phyloP scores from a whole-genome alignment of 192 early-diverging fungal species.

The Backusella morwellensis region DNA sequence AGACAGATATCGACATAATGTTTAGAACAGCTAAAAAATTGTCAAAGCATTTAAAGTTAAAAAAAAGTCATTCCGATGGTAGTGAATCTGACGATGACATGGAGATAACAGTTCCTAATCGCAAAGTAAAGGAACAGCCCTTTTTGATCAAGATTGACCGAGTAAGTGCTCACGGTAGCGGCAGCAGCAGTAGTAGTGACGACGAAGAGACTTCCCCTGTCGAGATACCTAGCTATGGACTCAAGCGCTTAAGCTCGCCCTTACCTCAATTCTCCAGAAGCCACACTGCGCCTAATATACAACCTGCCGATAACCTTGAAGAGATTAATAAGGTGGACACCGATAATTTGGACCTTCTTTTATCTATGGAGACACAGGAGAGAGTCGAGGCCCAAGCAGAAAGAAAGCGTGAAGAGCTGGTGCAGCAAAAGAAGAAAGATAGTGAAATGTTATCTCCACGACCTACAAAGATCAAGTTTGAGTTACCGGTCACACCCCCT shows the following conservation, averaged over 20 bases:
- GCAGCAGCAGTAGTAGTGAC: neutral
- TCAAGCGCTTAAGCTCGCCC: neutral
- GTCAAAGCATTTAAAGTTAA: conserved; percentile 3
- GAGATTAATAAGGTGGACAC: neutral
- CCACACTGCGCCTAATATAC: neutral
- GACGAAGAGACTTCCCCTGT: neutral
- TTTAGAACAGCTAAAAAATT: conserved; percentile 9
- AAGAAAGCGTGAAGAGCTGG: conserved; percentile 13
- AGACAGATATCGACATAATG: neutral
- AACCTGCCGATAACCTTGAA: neutral
- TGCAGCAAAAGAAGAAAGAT: conserved; percentile 15
- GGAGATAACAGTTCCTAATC: neutral
- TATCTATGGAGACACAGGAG: conserved; percentile 30
- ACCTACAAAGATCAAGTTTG: conserved; percentile 28
- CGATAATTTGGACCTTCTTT: conserved; percentile 19
- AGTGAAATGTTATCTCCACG: conserved; percentile 12
- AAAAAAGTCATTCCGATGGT: neutral
- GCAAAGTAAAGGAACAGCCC: neutral
- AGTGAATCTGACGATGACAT: neutral
- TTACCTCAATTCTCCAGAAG: neutral
- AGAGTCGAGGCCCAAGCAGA: conserved; percentile 20
- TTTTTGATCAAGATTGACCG: neutral
- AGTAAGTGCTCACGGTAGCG: neutral
- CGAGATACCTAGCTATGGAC: neutral
- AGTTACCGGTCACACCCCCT: conserved; percentile 30